Evolutionary conservation across 2,329 filamentous ascomycete genomes (phyloP), one percentile per base, ranked within the genome.

Genomic region (Ceratocystis papillata): DNA sequence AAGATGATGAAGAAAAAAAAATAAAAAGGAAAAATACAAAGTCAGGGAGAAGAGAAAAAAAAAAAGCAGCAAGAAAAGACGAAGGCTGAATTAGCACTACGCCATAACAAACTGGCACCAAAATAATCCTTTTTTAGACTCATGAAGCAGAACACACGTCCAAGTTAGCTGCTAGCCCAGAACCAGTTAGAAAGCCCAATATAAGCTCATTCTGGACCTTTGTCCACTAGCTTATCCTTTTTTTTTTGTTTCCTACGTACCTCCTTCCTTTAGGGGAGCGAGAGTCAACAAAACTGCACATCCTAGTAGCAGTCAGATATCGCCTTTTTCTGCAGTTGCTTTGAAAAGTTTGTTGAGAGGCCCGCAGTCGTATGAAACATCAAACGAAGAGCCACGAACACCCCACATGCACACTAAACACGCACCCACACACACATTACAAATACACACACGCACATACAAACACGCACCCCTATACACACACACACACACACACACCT

Each of bases 41-140:
- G 12, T 1, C 17, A 22, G 17, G 7, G 12, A n/a, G 6, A 22
- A 22, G 8, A 5, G 22, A 50, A 22, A 50, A 20, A 50, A 50
- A 50, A 20, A 50, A 50, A 50, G 1, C 6, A 22, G 25, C 20
- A 48, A 48, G 7, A 20, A 48, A 20, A 48, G 48, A 53, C 20
- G 20, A 53, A 53, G 48, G 48, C 48, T 53, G 48, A 53, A 53
- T 53, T 53, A 53, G 8, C 48, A 53, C 48, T 12, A 53, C 48
- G 48, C 48, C 48, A 53, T 25, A 53, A 12, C 10, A 37, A 37
- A 53, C 48, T 25, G 20, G 7, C 48, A 53, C 22, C 20, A 37
- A 37, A 37, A 53, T 53, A 17, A 25, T 4, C 20, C 20, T 28
- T 53, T 53, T 37, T 37, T 37, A 37, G 33, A 12, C 10, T 12